Evolutionary conservation across 768 basidiomycete species (phyloP).

Genomic region (Serendipita vermifera): DNA sequence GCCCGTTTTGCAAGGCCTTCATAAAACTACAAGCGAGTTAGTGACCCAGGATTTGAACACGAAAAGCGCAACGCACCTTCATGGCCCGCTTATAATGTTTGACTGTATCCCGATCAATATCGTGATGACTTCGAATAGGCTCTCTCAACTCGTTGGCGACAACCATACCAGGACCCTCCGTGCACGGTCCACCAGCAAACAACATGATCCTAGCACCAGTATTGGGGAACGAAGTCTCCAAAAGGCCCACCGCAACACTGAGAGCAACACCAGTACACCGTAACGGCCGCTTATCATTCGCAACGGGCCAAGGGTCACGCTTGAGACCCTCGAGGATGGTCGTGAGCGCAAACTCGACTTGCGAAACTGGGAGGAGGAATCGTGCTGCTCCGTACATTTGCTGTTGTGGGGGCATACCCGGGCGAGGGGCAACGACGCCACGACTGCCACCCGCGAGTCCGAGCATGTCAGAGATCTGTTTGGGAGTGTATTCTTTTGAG

Average conservation of each 20-base stretch:
- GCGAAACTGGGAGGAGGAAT: constrained; percentile 82
- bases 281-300: constrained; percentile 82
- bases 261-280: constrained; percentile 93
- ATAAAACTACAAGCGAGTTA: constrained; percentile 58
- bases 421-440: constrained; percentile 46
- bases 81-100: constrained; percentile 95
- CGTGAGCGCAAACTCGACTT: constrained; percentile 93
- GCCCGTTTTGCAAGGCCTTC: constrained; percentile 86
- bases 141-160: constrained; percentile 93
- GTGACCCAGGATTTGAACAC: constrained; percentile 7
- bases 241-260: constrained; percentile 80
- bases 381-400: constrained; percentile 75
- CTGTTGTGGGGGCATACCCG: constrained; percentile 68
- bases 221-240: constrained; percentile 92
- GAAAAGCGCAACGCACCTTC: constrained; percentile 46
- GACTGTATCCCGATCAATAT: constrained; percentile 91
- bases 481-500: constrained; percentile 88
- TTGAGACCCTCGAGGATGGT: constrained; percentile 77
- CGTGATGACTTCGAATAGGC: constrained; percentile 95
- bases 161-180: constrained; percentile 94
- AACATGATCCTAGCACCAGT: constrained; percentile 95
- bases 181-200: constrained; percentile 88
- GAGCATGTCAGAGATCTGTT: constrained; percentile 98
- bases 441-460: constrained; percentile 67
- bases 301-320: constrained; percentile 95